phyloP scores from a whole-genome alignment of 495 filamentous ascomycete species.

The Daldinia caldariorum region DNA sequence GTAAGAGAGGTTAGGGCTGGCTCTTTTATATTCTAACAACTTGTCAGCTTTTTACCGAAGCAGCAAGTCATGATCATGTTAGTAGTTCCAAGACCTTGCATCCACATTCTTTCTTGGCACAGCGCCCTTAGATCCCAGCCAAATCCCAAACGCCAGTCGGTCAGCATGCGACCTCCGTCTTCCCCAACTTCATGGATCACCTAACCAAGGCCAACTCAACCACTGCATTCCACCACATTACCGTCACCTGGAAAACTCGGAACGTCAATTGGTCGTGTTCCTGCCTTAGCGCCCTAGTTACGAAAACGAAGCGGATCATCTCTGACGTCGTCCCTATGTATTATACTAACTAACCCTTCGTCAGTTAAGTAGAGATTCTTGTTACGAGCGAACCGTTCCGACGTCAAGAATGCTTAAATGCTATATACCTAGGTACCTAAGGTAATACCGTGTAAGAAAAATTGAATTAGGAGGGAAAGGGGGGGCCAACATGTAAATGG shows the following conservation, averaged over 20 bases:
- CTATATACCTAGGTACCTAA: not conserved
- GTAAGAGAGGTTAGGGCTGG: not conserved
- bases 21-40: conserved; percentile 2
- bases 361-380: not conserved
- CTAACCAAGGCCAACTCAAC: conserved; percentile 37
- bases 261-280: conserved; percentile 35
- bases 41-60: conserved; percentile 10
- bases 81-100: conserved; percentile 5
- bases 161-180: conserved; percentile 43
- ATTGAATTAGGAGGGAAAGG: not conserved
- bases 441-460: conserved; percentile 9
- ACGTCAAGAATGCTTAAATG: conserved; percentile 3
- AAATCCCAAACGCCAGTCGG: conserved; percentile 42
- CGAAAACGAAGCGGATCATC: conserved; percentile 23
- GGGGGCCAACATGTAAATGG: conserved; percentile 8
- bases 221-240: conserved; percentile 41
- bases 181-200: conserved; percentile 35
- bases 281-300: conserved; percentile 41
- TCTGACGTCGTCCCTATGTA: not conserved
- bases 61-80: not conserved
- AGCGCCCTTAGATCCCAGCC: conserved; percentile 31
- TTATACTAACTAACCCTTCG: not conserved
- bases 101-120: conserved; percentile 37
- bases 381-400: not conserved
- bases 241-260: conserved; percentile 29